These are phyloP conservation scores for Talaromyces atroroseus DNA, from an alignment of 2,329 filamentous ascomycete species.

Conservation along the genomic window DNA sequence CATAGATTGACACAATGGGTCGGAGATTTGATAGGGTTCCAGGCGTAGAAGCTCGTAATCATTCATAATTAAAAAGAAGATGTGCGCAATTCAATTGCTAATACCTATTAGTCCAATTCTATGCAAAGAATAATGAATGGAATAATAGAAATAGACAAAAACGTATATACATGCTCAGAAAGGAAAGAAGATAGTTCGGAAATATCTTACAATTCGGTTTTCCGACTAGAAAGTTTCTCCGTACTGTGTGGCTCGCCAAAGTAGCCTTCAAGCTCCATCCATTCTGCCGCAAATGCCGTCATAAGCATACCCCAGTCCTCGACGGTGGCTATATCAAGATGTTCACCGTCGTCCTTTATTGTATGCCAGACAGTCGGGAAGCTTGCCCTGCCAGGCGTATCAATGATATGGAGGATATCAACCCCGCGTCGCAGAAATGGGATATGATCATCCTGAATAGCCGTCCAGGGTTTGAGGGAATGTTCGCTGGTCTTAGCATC, in stretches of 20 bases:
- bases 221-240: conserved; percentile 16
- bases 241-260: conserved; percentile 27
- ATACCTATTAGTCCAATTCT: conserved; percentile 1
- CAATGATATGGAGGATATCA: conserved; percentile 83
- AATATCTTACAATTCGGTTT: conserved; percentile 38
- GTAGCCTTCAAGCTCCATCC: conserved; percentile 73
- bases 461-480: conserved; percentile 43
- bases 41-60: not conserved
- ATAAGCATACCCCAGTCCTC: conserved; percentile 84
- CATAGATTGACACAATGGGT: not conserved
- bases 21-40: not conserved
- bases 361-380: conserved; percentile 87
- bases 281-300: conserved; percentile 80
- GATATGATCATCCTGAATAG: conserved; percentile 79
- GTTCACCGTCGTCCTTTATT: conserved; percentile 73
- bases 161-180: conserved; percentile 2
- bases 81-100: not conserved
- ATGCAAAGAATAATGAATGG: not conserved
- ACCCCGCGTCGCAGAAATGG: conserved; percentile 86
- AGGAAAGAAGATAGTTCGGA: not conserved
- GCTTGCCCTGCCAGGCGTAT: conserved; percentile 47
- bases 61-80: not conserved
- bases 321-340: conserved; percentile 73
- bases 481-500: conserved; percentile 54
- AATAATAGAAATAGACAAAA: not conserved